phyloP scores from a whole-genome alignment of 208 protist species.

The Sergeia podlipaevii region DNA sequence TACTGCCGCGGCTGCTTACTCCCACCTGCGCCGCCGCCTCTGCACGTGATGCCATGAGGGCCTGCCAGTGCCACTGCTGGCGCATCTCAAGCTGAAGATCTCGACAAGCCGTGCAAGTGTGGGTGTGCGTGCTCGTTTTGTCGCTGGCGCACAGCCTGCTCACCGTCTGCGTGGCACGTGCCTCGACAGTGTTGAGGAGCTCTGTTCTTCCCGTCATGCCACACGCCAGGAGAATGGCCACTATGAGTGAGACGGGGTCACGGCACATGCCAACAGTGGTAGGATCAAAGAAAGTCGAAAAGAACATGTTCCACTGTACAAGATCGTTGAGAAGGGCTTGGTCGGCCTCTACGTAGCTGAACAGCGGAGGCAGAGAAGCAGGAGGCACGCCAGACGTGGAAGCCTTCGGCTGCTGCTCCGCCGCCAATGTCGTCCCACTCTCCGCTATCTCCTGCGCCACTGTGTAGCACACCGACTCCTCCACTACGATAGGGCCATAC shows the following conservation, averaged over 20 bases:
- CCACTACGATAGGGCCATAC: slow-evolving; percentile 28
- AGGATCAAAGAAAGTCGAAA: slow-evolving; percentile 29
- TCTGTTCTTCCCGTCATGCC: slow-evolving; percentile 19
- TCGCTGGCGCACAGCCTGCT: slow-evolving; percentile 11
- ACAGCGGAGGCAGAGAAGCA: too few relatives aligned
- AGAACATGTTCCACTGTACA: slow-evolving; percentile 41
- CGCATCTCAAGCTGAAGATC: neutral
- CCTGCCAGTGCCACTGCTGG: neutral
- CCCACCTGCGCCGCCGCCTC: neutral
- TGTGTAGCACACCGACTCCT: slow-evolving; percentile 22
- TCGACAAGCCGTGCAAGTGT: slow-evolving; percentile 25
- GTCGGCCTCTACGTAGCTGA: slow-evolving; percentile 1
- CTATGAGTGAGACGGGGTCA: slow-evolving; percentile 31
- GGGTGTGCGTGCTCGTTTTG: slow-evolving; percentile 10
- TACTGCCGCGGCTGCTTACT: neutral
- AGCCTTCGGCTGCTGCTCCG: slow-evolving; percentile 4
- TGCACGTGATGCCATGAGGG: neutral
- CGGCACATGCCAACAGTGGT: slow-evolving; percentile 28
- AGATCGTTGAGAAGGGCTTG: slow-evolving; percentile 12
- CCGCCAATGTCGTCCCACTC: neutral
- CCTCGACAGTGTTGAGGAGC: slow-evolving; percentile 18
- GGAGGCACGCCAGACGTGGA: too few relatives aligned
- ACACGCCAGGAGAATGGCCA: slow-evolving; percentile 38
- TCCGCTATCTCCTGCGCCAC: neutral
- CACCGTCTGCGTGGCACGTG: slow-evolving; percentile 19